These are phyloP conservation scores for Speleostelium caveatum DNA, from an alignment of 78 protist species.

Conservation along the genomic window DNA sequence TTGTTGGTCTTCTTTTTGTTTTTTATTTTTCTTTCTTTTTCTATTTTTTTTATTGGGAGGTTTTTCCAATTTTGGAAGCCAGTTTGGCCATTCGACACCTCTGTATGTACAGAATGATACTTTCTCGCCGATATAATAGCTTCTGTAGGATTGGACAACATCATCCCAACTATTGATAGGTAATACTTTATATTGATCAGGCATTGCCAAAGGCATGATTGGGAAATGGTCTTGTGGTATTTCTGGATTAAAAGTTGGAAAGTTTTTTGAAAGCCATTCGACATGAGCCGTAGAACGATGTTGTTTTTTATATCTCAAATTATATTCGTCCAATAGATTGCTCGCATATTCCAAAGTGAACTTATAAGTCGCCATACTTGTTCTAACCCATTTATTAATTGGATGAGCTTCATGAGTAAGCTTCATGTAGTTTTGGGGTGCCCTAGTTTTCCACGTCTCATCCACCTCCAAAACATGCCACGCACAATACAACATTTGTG, in stretches of 20 bases:
- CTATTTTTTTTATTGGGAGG: background rate
- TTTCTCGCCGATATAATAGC: background rate
- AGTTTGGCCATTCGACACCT: conserved; percentile 8
- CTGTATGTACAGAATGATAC: conserved; percentile 5
- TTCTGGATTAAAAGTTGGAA: background rate
- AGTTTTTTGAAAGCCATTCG: conserved; percentile 6
- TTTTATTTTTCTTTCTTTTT: no score
- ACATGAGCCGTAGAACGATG: background rate
- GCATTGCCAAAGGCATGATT: conserved; percentile 17
- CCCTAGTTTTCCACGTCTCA: background rate
- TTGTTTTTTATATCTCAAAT: background rate
- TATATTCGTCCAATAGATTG: background rate
- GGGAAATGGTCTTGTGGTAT: background rate
- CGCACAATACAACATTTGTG: conserved; percentile 15
- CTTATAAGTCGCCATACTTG: background rate
- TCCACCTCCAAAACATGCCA: background rate
- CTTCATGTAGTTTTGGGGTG: background rate
- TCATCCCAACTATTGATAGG: conserved; percentile 13
- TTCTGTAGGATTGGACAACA: background rate
- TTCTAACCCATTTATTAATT: conserved; percentile 15
- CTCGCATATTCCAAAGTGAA: conserved; percentile 2
- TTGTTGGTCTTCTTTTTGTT: background rate
- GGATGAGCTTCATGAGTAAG: conserved; percentile 12
- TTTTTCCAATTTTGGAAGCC: background rate
- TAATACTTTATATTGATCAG: background rate